Conservation (phyloP, 2,329 filamentous ascomycete species). For the Paecilomyces fulvus region DNA sequence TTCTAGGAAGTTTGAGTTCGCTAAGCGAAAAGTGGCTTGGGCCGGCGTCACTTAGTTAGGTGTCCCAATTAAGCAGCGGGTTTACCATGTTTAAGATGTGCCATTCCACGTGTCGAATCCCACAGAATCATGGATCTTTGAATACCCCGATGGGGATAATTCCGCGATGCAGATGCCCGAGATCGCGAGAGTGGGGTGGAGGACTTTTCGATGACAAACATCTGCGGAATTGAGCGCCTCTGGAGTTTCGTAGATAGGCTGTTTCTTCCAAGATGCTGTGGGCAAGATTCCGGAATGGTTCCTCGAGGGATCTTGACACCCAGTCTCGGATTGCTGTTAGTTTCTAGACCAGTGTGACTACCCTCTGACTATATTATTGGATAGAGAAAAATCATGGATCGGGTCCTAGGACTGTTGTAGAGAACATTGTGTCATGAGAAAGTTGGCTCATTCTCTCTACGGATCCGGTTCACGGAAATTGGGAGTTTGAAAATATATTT, state of each 20-base stretch:
- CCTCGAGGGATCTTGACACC: no score
- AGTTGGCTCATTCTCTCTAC: background rate
- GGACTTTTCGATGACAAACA: background rate
- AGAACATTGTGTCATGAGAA: background rate
- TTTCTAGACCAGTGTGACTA: no score
- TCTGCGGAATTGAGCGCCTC: no score
- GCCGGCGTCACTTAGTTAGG: no score
- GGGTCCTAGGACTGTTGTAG: background rate
- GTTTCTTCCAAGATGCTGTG: no score
- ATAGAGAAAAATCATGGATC: background rate
- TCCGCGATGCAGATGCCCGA: background rate
- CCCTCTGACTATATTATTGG: background rate
- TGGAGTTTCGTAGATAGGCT: no score
- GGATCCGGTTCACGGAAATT: background rate
- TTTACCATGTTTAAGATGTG: background rate
- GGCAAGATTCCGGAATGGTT: no score
- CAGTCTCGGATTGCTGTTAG: no score
- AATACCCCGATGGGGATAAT: background rate
- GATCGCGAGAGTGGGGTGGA: background rate
- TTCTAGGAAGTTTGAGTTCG: no score
- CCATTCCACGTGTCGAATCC: background rate
- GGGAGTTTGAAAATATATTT: background rate
- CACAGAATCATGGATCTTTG: background rate
- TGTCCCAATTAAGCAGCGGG: background rate
- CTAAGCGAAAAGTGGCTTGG: no score